Base-by-base conservation (phyloP, 2,329 filamentous ascomycete species). In the Ascochyta pisi region DNA sequence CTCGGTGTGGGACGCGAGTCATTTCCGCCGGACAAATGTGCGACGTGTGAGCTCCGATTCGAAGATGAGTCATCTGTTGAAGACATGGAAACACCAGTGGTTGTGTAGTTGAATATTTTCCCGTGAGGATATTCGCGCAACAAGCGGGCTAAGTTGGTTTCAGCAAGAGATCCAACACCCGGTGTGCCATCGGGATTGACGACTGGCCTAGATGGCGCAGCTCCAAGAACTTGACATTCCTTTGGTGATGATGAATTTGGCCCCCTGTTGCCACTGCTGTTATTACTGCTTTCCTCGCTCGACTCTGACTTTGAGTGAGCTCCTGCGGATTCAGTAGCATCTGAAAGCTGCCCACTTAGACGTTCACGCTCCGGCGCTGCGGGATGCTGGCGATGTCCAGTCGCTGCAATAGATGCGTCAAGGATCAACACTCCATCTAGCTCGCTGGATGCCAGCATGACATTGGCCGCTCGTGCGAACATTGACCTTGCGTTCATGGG, bases 361-460 rank as follows among this genome's bases (percentile, higher is more conserved):
- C 27, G n/a, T 39, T 46, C 43, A 7, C 46, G 60, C 12, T 55
- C 40, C 6, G 58, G 35, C 13, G 42, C 49, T 19, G 42, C 48
- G 12, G 62, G 47, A 15, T 35, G 16, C 24, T 64, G 64, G 1
- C 55, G 54, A 26, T 58, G 58, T 7, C 51, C 62, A 23, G 58
- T 65, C 24, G 65, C 64, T 19, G 65, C 70, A 26, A 73, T 57
- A 5, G 69, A 73, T 4, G 73, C 73, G 39, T 75, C 72, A 1
- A 75, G 59, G 15, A 75, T 72, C 2, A 75, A 27, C 1, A 75
- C 71, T 12, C 73, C 73, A 26, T 75, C 72, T 1, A 74, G 46
- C 26, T 67, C 63, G 35, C 71, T 74, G 2, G 72, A 73, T 7
- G 63, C 60, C 49, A 67, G 62, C 52, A 75, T 70, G 4, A 74